These are phyloP conservation scores for Singerocomus rubriflavus DNA, from an alignment of 1,284 basidiomycete genomes.

Conservation along the genomic window DNA sequence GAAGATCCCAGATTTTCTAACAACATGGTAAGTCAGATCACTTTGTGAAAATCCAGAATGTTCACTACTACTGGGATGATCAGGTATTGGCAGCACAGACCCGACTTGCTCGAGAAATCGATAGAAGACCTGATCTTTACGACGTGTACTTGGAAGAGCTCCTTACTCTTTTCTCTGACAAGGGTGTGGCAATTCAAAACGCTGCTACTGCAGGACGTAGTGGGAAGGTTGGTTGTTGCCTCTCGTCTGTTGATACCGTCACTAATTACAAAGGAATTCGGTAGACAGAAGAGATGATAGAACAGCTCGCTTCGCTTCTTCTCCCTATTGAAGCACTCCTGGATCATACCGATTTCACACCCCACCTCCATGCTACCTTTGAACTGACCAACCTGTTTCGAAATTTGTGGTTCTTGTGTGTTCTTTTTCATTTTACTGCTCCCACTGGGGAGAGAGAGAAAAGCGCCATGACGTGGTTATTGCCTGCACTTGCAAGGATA, in stretches of 20 bases:
- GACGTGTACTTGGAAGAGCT: constrained; percentile 84
- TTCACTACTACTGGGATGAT: neutral
- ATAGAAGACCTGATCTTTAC: constrained; percentile 70
- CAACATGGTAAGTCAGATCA: constrained; percentile 59
- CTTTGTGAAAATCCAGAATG: neutral
- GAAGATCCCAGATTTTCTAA: constrained; percentile 85
- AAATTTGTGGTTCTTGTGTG: constrained; percentile 92
- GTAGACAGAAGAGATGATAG: constrained; percentile 83
- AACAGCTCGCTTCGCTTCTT: constrained; percentile 81
- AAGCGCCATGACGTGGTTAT: constrained; percentile 72
- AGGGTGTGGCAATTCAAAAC: constrained; percentile 89
- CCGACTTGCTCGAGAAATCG: constrained; percentile 75
- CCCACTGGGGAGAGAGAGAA: constrained; percentile 43
- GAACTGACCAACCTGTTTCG: constrained; percentile 84
- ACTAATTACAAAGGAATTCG: constrained; percentile 10
- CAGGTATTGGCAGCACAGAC: constrained; percentile 87
- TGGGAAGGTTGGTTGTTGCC: constrained; percentile 50
- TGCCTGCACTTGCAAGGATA: constrained; percentile 76
- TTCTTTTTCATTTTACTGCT: constrained; percentile 74
- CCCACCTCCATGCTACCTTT: constrained; percentile 54
- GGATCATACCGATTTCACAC: constrained; percentile 71
- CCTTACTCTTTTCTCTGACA: constrained; percentile 84
- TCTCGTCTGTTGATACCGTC: neutral
- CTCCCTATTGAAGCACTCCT: constrained; percentile 90
- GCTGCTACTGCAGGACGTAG: constrained; percentile 60